Base-by-base conservation (phyloP, 495 filamentous ascomycete species). In the Rhypophila decipiens region DNA sequence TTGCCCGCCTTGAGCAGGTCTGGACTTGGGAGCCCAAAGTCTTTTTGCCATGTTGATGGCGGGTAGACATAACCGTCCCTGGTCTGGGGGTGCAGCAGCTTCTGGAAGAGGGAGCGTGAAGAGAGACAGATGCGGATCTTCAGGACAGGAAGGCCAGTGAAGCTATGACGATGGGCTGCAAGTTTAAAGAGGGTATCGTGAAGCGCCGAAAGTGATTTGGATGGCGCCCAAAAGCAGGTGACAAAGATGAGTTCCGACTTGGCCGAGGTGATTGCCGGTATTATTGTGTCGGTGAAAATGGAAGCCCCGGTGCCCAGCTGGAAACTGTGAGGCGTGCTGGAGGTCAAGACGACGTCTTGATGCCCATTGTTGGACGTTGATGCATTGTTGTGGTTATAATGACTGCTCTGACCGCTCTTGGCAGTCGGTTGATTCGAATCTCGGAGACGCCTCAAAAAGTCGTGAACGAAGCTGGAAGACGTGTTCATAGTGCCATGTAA, bases 181-280 rank as follows among this genome's bases (percentile, higher is more conserved):
- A 86, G 71, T 20, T 59, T 61, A 23, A 64, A 55, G 0, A 86
- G 72, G 12, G 75, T 61, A 27, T 70, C 58, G 41, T 53, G 57
- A 19, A 88, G 57, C 1, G 67, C 66, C 3, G 61, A 57, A 42
- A 81, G 66, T 1, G 76, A 78, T 3, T 64, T 52, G 1, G 83
- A 86, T 2, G 65, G 58, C 2, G 82, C 79, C 86, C 85, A 90
- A 63, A 87, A 90, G 58, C 86, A 88, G 12, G 86, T 88, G 3
- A 86, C 82, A 37, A 90, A 68, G 38, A 88, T 72, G 23, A 90
- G 61, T 53, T 88, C 86, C 35, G 67, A 59, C 12, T 72, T 56
- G 1, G 85, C 82, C 5, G 64, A 53, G 1, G 67, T 54, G 23
- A 87, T 76, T 29, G 76, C 75, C 5, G 81, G 77, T 3, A 81